Conservation (phyloP, 495 filamentous ascomycete species). For the Corynascus novoguineensis region DNA sequence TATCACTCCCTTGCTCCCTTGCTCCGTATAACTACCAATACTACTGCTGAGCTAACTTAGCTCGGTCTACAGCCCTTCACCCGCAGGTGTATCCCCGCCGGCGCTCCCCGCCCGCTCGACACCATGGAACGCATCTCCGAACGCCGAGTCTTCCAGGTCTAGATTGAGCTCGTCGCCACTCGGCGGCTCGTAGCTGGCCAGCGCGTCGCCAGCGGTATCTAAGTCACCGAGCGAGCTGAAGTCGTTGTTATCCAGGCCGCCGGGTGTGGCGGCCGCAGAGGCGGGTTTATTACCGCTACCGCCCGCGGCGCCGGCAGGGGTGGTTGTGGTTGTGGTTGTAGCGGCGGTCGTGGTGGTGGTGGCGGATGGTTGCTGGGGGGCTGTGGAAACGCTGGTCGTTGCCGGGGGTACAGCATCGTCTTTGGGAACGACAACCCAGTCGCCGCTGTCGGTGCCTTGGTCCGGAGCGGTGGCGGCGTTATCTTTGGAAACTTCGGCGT, state of each 20-base stretch:
- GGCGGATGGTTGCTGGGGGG: slow-evolving; percentile 20
- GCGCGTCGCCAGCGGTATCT: slow-evolving; percentile 45
- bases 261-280: slow-evolving; percentile 38
- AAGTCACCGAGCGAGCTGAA: slow-evolving; percentile 51
- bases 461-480: slow-evolving; percentile 31
- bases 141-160: slow-evolving; percentile 51
- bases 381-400: neutral
- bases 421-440: slow-evolving; percentile 53
- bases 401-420: slow-evolving; percentile 23
- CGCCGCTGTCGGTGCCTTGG: slow-evolving; percentile 41
- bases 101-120: slow-evolving; percentile 27
- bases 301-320: slow-evolving; percentile 5
- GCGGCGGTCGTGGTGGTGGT: slow-evolving; percentile 8
- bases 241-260: slow-evolving; percentile 41
- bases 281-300: slow-evolving; percentile 30
- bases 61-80: slow-evolving; percentile 1
- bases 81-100: slow-evolving; percentile 16
- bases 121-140: slow-evolving; percentile 53
- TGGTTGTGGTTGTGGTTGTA: slow-evolving; percentile 18
- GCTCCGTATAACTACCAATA: too few relatives aligned
- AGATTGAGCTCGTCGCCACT: slow-evolving; percentile 40
- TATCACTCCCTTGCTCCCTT: too few relatives aligned
- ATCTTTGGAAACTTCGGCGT: slow-evolving; percentile 19
- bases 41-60: too few relatives aligned
- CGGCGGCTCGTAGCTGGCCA: slow-evolving; percentile 37